Percentiles rank a stretch among this genome's conserved stretches.
Evolutionary conservation across 2,329 filamentous ascomycete genomes (phyloP).

Genomic region (Teratosphaeria pseudoeucalypti): DNA sequence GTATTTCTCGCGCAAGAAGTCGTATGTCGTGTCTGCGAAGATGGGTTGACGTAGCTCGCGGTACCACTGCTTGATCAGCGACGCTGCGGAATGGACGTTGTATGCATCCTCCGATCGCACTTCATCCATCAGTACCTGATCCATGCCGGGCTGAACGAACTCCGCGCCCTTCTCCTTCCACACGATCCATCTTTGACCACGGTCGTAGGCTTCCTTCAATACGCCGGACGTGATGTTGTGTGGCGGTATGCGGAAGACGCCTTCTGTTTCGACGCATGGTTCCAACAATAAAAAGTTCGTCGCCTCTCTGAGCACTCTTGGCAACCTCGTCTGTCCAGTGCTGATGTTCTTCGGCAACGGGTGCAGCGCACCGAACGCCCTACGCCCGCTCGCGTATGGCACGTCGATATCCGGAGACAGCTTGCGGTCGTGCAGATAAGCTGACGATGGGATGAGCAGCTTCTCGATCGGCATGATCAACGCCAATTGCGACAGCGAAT

Average conservation of each 20-base stretch:
- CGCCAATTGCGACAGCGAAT: slow-evolving; percentile 39
- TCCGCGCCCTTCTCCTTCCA: slow-evolving; percentile 38
- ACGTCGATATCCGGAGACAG: slow-evolving; percentile 38
- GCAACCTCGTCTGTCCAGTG: slow-evolving; percentile 37
- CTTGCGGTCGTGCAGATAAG: slow-evolving; percentile 45
- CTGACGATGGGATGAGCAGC: slow-evolving; percentile 43
- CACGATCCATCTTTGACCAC: slow-evolving; percentile 44
- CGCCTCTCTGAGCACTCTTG: slow-evolving; percentile 43
- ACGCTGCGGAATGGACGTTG: slow-evolving; percentile 43
- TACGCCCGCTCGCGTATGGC: slow-evolving; percentile 35
- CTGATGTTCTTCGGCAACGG: slow-evolving; percentile 37
- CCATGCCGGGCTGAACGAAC: slow-evolving; percentile 28
- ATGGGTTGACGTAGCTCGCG: slow-evolving; percentile 42
- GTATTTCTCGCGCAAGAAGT: slow-evolving; percentile 35
- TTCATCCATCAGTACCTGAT: slow-evolving; percentile 28
- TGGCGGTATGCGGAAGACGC: slow-evolving; percentile 44
- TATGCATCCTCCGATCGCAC: slow-evolving; percentile 42
- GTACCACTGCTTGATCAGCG: slow-evolving; percentile 47
- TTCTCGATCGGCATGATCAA: slow-evolving; percentile 42
- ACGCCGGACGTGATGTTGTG: slow-evolving; percentile 40
- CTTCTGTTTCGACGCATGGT: slow-evolving; percentile 39
- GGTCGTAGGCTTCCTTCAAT: slow-evolving; percentile 45
- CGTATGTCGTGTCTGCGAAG: slow-evolving; percentile 40
- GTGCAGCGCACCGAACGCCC: slow-evolving; percentile 38
- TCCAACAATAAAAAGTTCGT: slow-evolving; percentile 42